Evolutionary conservation across 2,329 filamentous ascomycete genomes (phyloP).

Genomic region (Ustulina deusta): DNA sequence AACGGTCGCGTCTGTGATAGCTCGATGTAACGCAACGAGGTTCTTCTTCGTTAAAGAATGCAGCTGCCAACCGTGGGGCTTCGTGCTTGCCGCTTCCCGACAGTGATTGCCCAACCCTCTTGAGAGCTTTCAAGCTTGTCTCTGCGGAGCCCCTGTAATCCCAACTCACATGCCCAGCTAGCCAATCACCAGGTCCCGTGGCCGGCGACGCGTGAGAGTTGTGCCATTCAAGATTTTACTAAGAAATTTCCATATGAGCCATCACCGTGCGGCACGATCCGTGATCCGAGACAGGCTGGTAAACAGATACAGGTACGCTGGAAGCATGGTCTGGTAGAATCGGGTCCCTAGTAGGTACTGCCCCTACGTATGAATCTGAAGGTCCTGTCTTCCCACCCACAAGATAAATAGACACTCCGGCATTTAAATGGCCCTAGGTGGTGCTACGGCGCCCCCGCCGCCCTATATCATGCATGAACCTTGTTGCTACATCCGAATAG

Average conservation of each 20-base stretch:
- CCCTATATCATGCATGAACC: slow-evolving; percentile 36
- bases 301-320: not conserved
- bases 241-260: slow-evolving; percentile 19
- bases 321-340: not conserved
- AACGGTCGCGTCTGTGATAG: slow-evolving; percentile 39
- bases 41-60: slow-evolving; percentile 34
- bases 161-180: slow-evolving; percentile 40
- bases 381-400: not conserved
- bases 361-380: not conserved
- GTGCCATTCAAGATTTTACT: slow-evolving; percentile 20
- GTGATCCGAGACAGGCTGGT: slow-evolving; percentile 36
- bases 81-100: slow-evolving; percentile 46
- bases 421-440: slow-evolving; percentile 20
- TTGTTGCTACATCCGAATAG: slow-evolving; percentile 33
- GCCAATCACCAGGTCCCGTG: slow-evolving; percentile 47
- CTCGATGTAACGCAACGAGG: slow-evolving; percentile 47
- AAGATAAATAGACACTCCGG: not conserved
- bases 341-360: not conserved
- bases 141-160: slow-evolving; percentile 38
- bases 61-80: slow-evolving; percentile 43
- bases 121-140: slow-evolving; percentile 28
- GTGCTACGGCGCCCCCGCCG: slow-evolving; percentile 36
- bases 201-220: slow-evolving; percentile 25
- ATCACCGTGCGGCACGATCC: slow-evolving; percentile 47
- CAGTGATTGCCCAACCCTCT: slow-evolving; percentile 45